Conservation (phyloP, 2,329 filamentous ascomycete species). For the Arthrobotrys iridis region DNA sequence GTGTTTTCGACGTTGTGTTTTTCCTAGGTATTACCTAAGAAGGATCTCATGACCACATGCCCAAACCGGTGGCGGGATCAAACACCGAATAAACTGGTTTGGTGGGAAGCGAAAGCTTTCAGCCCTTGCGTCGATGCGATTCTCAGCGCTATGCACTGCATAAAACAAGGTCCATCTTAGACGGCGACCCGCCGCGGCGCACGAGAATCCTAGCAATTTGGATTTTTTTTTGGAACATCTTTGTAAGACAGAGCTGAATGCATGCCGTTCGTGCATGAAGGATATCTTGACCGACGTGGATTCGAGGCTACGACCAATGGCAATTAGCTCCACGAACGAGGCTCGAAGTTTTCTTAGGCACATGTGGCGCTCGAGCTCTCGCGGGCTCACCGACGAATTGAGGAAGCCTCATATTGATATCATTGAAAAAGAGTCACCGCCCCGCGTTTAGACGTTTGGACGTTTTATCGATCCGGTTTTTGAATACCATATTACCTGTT, state of each 20-base stretch:
- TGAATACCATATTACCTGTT: too few relatives aligned
- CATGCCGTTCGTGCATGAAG: neutral
- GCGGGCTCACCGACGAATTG: too few relatives aligned
- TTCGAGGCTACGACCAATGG: too few relatives aligned
- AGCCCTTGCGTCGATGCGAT: neutral
- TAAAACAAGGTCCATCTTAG: neutral
- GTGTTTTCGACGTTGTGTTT: neutral
- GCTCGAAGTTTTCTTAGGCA: neutral
- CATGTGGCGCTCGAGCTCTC: too few relatives aligned
- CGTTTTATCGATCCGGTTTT: neutral
- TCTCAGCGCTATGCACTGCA: slow-evolving; percentile 9
- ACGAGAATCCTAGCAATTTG: slow-evolving; percentile 6
- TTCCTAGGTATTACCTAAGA: slow-evolving; percentile 26
- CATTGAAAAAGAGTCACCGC: slow-evolving; percentile 2
- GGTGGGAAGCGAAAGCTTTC: slow-evolving; percentile 12
- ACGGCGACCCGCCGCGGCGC: slow-evolving; percentile 6
- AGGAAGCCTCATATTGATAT: neutral
- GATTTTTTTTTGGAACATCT: neutral
- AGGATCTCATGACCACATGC: slow-evolving; percentile 13
- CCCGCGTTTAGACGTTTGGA: neutral
- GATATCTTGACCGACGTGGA: neutral
- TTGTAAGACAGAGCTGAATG: too few relatives aligned
- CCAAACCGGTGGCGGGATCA: slow-evolving; percentile 8
- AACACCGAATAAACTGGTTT: neutral
- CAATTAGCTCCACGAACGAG: neutral